These are phyloP conservation scores for Ganoderma boninense DNA, from an alignment of 1,284 basidiomycete genomes.

Conservation along the genomic window DNA sequence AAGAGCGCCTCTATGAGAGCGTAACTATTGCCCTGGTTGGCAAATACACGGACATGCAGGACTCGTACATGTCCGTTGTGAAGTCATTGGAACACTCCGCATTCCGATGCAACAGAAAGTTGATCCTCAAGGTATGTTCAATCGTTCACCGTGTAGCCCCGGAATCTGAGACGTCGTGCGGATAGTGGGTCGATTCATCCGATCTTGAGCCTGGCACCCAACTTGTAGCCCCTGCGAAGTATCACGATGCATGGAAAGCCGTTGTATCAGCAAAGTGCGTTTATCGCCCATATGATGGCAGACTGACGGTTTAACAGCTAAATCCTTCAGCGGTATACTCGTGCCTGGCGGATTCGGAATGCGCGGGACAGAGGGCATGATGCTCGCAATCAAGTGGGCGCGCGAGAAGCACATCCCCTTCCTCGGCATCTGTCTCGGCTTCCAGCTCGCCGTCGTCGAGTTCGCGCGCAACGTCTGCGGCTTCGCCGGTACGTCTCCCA, in stretches of 20 bases:
- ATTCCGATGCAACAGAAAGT: conserved; percentile 88
- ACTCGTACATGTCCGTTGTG: conserved; percentile 98
- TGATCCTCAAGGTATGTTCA: conserved; percentile 71
- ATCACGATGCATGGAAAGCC: conserved; percentile 96
- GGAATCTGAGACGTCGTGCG: background rate
- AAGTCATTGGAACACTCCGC: conserved; percentile 98
- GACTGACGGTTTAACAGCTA: background rate
- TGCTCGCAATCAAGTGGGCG: conserved; percentile 96
- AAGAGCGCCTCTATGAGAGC: conserved; percentile 92
- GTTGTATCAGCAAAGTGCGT: conserved; percentile 87
- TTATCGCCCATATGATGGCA: conserved; percentile 18
- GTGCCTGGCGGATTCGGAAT: conserved; percentile 96
- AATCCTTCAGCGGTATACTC: conserved; percentile 79
- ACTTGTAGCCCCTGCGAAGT: conserved; percentile 83
- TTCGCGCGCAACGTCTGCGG: conserved; percentile 91
- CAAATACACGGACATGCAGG: conserved; percentile 97
- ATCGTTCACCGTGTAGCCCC: background rate
- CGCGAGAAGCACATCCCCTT: conserved; percentile 95
- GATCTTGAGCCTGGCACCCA: conserved; percentile 89
- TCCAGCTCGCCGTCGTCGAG: conserved; percentile 97
- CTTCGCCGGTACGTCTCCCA: conserved; percentile 61
- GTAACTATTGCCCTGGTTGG: conserved; percentile 95
- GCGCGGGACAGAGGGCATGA: conserved; percentile 97
- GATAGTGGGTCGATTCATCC: conserved; percentile 96
- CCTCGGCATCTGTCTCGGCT: conserved; percentile 97